Percentiles rank a stretch among this genome's conserved stretches.
Evolutionary conservation across 2,329 filamentous ascomycete genomes (phyloP).

Genomic region (Rhinocladiella similis): DNA sequence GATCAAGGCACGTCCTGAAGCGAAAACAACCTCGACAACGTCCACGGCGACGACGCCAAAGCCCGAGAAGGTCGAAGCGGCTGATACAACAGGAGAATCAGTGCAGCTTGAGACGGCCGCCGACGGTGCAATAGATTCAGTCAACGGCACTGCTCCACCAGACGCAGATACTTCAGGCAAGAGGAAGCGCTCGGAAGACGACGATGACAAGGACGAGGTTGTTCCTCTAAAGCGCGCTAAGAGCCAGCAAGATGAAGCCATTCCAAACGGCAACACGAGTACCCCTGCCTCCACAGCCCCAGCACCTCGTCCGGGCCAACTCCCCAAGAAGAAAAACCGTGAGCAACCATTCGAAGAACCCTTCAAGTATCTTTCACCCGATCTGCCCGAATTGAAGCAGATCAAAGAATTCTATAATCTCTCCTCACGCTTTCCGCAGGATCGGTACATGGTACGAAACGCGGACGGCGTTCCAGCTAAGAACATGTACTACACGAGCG

Average conservation of each 20-base stretch:
- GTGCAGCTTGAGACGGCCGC: conserved; percentile 20
- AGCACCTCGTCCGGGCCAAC: neutral
- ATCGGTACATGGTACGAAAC: conserved; percentile 96
- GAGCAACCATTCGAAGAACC: conserved; percentile 73
- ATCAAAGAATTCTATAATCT: conserved; percentile 86
- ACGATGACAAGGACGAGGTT: conserved; percentile 13
- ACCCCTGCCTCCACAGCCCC: neutral
- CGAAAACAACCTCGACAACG: conserved; percentile 60
- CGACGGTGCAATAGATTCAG: conserved; percentile 33
- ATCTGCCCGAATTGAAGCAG: conserved; percentile 72
- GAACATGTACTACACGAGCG: conserved; percentile 94
- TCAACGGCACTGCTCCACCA: conserved; percentile 37
- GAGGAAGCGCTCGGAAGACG: conserved; percentile 23
- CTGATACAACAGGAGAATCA: conserved; percentile 40
- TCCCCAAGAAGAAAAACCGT: conserved; percentile 38
- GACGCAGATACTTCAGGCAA: conserved; percentile 22
- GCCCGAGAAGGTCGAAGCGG: conserved; percentile 38
- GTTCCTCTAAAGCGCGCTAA: conserved; percentile 23
- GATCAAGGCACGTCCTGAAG: conserved; percentile 59
- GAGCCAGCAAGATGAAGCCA: conserved; percentile 13
- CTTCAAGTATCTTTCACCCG: conserved; percentile 76
- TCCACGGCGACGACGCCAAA: conserved; percentile 2
- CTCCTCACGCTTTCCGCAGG: conserved; percentile 78
- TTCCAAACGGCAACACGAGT: neutral
- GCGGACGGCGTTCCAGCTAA: conserved; percentile 83